Conservation (phyloP, 2,329 filamentous ascomycete genomes). For the Proliferodiscus dingleyae region DNA sequence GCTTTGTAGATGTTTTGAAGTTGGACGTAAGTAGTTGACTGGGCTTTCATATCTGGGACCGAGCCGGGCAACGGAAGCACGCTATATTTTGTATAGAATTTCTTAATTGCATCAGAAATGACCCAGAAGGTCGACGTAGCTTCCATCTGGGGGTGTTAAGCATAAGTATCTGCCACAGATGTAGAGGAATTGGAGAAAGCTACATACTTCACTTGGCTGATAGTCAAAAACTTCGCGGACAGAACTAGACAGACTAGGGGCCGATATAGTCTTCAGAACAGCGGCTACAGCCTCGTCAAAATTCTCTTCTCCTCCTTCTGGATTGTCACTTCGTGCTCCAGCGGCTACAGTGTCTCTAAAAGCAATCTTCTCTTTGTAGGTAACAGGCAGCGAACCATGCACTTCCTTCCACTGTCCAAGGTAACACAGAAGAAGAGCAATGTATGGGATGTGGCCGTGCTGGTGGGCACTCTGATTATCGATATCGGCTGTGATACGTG, state of each 20-base stretch:
- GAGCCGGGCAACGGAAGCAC: slow-evolving; percentile 79
- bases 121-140: slow-evolving; percentile 72
- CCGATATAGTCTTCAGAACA: slow-evolving; percentile 79
- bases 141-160: slow-evolving; percentile 37
- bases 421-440: slow-evolving; percentile 77
- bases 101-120: slow-evolving; percentile 72
- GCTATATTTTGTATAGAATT: slow-evolving; percentile 69
- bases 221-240: slow-evolving; percentile 77
- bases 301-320: slow-evolving; percentile 92
- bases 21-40: slow-evolving; percentile 82
- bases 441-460: slow-evolving; percentile 87
- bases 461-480: slow-evolving; percentile 69
- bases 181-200: background rate
- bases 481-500: slow-evolving; percentile 63
- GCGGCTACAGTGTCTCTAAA: slow-evolving; percentile 69
- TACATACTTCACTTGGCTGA: slow-evolving; percentile 41
- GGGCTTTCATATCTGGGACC: slow-evolving; percentile 95
- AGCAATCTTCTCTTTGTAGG: slow-evolving; percentile 79
- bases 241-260: slow-evolving; percentile 60
- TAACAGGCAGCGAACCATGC: slow-evolving; percentile 61
- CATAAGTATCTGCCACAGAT: background rate
- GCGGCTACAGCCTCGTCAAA: slow-evolving; percentile 88
- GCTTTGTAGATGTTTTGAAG: slow-evolving; percentile 90
- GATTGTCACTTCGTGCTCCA: slow-evolving; percentile 63
- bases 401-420: slow-evolving; percentile 77